Conservation (phyloP, 306 rosid species). For the Lagenaria siceraria region DNA sequence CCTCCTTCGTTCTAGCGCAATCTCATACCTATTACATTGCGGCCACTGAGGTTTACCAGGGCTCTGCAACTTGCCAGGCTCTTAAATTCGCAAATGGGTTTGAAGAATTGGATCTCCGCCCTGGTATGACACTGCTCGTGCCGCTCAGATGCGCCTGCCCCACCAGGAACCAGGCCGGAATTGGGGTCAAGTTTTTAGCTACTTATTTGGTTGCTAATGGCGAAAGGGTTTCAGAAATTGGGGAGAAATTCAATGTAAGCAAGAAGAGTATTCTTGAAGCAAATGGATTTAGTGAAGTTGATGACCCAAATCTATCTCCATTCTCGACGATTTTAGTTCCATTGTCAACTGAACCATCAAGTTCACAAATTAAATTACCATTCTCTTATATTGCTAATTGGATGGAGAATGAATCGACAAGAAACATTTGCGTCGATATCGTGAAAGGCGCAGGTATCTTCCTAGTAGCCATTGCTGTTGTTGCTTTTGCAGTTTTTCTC, state of each 20-base stretch:
- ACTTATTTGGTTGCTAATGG: constrained; percentile 29
- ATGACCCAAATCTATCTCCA: constrained; percentile 11
- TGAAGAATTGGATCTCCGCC: constrained; percentile 11
- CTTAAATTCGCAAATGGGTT: constrained; percentile 31
- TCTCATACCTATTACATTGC: constrained; percentile 14
- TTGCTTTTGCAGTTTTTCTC: constrained; percentile 4
- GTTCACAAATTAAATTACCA: constrained; percentile 17
- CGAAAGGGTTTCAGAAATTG: constrained; percentile 26
- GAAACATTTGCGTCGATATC: constrained; percentile 5
- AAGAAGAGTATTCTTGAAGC: constrained; percentile 24
- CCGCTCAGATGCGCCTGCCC: constrained; percentile 75
- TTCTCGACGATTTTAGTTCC: constrained; percentile 55
- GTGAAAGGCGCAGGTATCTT: constrained; percentile 16
- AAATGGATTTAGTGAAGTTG: constrained; percentile 27
- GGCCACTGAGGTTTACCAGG: constrained; percentile 34
- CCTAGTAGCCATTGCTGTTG: constrained; percentile 7
- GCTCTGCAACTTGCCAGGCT: constrained; percentile 44
- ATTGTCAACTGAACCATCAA: constrained; percentile 30
- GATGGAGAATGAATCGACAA: constrained; percentile 6
- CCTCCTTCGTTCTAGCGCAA: constrained; percentile 4
- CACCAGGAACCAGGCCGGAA: constrained; percentile 19
- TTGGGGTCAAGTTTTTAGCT: constrained; percentile 34
- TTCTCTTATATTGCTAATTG: background rate
- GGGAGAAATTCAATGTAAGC: constrained; percentile 29
- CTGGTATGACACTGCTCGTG: constrained; percentile 33